Evolutionary conservation across 305 asterid genomes (phyloP), one percentile per base, ranked within the genome.

Genomic region (Fraxinus latifolia): DNA sequence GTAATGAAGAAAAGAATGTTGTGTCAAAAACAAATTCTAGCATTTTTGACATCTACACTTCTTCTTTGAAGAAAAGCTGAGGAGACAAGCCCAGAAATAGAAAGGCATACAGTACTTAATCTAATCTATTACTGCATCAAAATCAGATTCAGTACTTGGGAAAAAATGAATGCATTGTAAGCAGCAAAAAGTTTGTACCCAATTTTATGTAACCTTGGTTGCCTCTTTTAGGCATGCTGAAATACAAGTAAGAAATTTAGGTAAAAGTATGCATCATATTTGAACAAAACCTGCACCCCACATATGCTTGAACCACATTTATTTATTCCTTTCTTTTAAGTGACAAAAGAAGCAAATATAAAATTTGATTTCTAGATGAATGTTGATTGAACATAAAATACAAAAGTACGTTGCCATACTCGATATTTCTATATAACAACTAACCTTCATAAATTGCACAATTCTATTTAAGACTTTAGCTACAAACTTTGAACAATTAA

Each of bases 31-130:
- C 72, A 62, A 62, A 62, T 2, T 62, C 15, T 8, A 23, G 72
- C 15, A 27, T 25, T 62, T 60, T 62, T 62, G n/a, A 62, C 33
- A 62, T 23, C 33, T 62, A 25, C 33, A 62, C 14, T 62, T 62
- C 25, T 25, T 62, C 72, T 58, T 77, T 39, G 73, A 37, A 84
- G 62, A 25, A 70, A 83, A 82, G 80, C 31, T 79, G 82, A 80
- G 70, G 72, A 32, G 15, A 60, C 37, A 65, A 44, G 80, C 60
- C 55, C 34, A 74, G 81, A 77, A 76, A 74, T 67, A 73, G 80
- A 84, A 83, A 34, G 36, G 19, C 68, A 8, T 67, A 77, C 34
- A 75, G 39, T 36, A 67, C 77, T 76, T 71, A 34, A 21, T 73
- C 73, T 36, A 58, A 37, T 76, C 47, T 23, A 23, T 34, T 36